A percentile compares a stretch with the other conserved stretches of the same genome.
Conservation (phyloP, 495 filamentous ascomycete genomes). For the Parathielavia hyrcaniae region DNA sequence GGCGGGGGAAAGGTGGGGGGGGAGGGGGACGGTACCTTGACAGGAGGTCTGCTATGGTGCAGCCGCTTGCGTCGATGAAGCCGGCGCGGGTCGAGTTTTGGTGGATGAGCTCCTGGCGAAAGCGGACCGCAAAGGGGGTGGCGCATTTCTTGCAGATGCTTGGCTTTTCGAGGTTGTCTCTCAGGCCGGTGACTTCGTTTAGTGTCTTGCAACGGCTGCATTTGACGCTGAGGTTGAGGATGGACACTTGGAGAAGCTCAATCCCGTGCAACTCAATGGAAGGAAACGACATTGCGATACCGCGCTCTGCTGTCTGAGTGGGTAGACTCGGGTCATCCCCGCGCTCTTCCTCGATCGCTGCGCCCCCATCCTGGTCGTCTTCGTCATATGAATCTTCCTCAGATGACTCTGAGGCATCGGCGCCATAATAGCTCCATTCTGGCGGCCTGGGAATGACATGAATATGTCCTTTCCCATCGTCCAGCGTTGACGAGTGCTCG, state of each 20-base stretch:
- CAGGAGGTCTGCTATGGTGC: constrained; percentile 71
- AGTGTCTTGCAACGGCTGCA: constrained; percentile 78
- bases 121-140: constrained; percentile 58
- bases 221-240: constrained; percentile 67
- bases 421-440: constrained; percentile 60
- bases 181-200: constrained; percentile 65
- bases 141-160: constrained; percentile 73
- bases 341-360: constrained; percentile 32
- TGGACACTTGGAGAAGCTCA: constrained; percentile 67
- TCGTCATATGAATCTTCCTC: constrained; percentile 37
- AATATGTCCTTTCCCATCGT: constrained; percentile 55
- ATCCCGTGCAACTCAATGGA: constrained; percentile 74
- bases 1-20: constrained; percentile 8
- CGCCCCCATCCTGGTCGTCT: constrained; percentile 45
- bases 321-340: constrained; percentile 38
- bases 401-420: constrained; percentile 28
- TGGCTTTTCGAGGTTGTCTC: constrained; percentile 37
- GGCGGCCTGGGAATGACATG: constrained; percentile 73
- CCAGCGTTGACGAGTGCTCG: constrained; percentile 25
- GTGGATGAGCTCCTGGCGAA: constrained; percentile 71
- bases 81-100: constrained; percentile 68
- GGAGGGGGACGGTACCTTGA: constrained; percentile 49
- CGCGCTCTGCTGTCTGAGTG: constrained; percentile 44
- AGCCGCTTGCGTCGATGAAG: constrained; percentile 76
- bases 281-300: constrained; percentile 77